Percentiles rank a stretch among this genome's conserved stretches.
phyloP scores from a whole-genome alignment of 1,284 basidiomycete species.

The Malassezia cuniculi region DNA sequence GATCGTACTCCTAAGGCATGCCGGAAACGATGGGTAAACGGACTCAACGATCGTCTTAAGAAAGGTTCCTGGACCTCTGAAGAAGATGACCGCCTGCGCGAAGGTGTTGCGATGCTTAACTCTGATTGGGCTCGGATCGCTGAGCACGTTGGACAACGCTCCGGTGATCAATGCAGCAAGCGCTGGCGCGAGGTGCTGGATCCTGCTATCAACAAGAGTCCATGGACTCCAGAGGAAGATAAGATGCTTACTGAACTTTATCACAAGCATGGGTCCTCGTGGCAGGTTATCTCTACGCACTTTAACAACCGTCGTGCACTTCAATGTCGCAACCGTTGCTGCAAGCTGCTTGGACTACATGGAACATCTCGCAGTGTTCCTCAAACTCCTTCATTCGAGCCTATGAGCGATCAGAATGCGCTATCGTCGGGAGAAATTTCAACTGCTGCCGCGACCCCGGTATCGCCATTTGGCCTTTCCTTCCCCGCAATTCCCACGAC shows the following conservation, averaged over 20 bases:
- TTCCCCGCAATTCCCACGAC: too few relatives aligned
- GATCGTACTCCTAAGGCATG: slow-evolving; percentile 12
- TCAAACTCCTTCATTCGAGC: too few relatives aligned
- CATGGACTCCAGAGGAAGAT: slow-evolving; percentile 11
- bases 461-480: too few relatives aligned
- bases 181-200: slow-evolving; percentile 14
- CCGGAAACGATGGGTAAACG: slow-evolving; percentile 16
- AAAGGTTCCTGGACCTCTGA: slow-evolving; percentile 13
- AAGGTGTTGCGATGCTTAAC: slow-evolving; percentile 4
- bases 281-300: slow-evolving; percentile 12
- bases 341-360: slow-evolving; percentile 12
- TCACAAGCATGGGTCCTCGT: slow-evolving; percentile 11
- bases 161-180: slow-evolving; percentile 16
- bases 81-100: slow-evolving; percentile 10
- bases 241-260: slow-evolving; percentile 4
- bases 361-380: too few relatives aligned
- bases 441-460: too few relatives aligned
- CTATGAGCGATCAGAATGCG: too few relatives aligned
- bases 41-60: slow-evolving; percentile 12
- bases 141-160: slow-evolving; percentile 12
- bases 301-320: slow-evolving; percentile 13
- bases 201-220: slow-evolving; percentile 12
- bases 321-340: slow-evolving; percentile 16
- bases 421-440: too few relatives aligned
- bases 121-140: slow-evolving; percentile 14